A percentile compares a stretch with the other conserved stretches of the same genome.
Conservation (phyloP, 2,329 filamentous ascomycete species). For the Apiospora arundinis region DNA sequence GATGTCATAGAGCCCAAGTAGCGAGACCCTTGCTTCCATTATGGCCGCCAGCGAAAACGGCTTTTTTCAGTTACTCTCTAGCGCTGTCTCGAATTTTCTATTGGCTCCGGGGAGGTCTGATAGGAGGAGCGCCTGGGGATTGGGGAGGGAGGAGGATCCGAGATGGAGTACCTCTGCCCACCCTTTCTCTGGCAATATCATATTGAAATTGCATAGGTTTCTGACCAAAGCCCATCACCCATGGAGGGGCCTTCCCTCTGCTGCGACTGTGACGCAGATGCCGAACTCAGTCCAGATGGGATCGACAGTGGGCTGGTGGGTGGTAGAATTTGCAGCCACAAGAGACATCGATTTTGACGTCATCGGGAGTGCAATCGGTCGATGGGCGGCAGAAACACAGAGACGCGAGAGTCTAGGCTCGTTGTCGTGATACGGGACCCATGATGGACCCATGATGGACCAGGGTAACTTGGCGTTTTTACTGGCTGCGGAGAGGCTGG, state of each 20-base stretch:
- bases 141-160: neutral
- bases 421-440: neutral
- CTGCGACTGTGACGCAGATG: neutral
- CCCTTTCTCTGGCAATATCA: neutral
- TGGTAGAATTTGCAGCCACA: slow-evolving; percentile 7
- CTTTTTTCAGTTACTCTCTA: slow-evolving; percentile 3
- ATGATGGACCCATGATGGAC: too few relatives aligned
- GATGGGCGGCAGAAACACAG: neutral
- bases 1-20: slow-evolving; percentile 14
- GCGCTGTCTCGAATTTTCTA: slow-evolving; percentile 6
- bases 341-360: neutral
- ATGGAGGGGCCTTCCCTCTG: neutral
- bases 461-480: neutral
- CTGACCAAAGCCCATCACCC: neutral
- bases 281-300: neutral
- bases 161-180: neutral
- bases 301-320: slow-evolving; percentile 7
- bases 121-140: neutral
- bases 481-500: neutral
- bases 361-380: slow-evolving; percentile 4
- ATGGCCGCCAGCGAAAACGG: neutral
- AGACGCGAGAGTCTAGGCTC: neutral
- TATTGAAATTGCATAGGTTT: slow-evolving; percentile 8
- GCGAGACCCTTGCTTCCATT: neutral
- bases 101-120: neutral